These are phyloP conservation scores for Vitis hybrid DNA, from an alignment of 177 flowering plant genomes.

Conservation along the genomic window DNA sequence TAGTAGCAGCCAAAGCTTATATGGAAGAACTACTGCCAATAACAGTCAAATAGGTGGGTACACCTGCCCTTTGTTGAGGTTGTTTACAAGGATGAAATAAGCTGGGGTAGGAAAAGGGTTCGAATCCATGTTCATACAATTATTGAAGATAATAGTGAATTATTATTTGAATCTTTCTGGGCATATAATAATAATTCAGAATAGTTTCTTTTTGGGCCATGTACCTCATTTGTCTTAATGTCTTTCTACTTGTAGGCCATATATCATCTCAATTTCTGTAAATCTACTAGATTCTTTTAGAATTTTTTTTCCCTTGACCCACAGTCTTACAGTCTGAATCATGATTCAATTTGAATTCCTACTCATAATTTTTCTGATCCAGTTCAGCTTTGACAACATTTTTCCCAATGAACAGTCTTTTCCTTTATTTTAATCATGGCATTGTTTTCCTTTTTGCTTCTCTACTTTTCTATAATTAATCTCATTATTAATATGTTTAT, in stretches of 20 bases:
- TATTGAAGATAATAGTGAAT: neutral
- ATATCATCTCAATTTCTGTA: neutral
- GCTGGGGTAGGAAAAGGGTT: too few species aligned
- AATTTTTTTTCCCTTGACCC: neutral
- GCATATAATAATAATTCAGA: neutral
- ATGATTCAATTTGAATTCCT: neutral
- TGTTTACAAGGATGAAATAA: too few species aligned
- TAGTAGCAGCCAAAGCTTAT: too few species aligned
- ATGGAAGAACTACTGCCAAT: too few species aligned
- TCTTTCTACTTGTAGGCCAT: neutral
- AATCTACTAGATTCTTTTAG: neutral
- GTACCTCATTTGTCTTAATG: neutral
- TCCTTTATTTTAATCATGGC: neutral
- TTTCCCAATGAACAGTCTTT: constrained; percentile 6
- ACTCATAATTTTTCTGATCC: constrained; percentile 3
- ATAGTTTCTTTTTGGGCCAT: neutral
- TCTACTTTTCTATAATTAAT: neutral
- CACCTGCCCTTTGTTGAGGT: too few species aligned
- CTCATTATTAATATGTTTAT: neutral
- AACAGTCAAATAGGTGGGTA: too few species aligned
- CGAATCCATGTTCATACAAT: too few species aligned
- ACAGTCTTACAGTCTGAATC: neutral
- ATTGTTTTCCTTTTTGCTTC: constrained; percentile 5
- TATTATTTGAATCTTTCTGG: neutral
- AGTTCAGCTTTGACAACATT: constrained; percentile 7